A percentile compares a stretch with the other conserved stretches of the same genome.
These are phyloP conservation scores for Beauveria varroae DNA, from an alignment of 2,329 filamentous ascomycete genomes.

Conservation along the genomic window DNA sequence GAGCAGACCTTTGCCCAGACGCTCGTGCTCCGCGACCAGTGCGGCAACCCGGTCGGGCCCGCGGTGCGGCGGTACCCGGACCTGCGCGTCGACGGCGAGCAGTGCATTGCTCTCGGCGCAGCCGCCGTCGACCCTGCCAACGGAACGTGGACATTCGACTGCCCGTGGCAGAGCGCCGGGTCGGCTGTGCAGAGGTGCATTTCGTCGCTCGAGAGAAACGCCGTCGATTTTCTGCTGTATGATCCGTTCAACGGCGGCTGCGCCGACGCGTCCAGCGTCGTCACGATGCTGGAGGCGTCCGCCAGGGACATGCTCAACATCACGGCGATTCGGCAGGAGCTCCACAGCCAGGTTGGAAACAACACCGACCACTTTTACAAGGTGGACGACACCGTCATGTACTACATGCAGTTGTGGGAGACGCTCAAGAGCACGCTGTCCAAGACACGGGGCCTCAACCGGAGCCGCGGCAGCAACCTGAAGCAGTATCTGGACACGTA, in stretches of 20 bases:
- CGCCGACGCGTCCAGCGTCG: slow-evolving; percentile 26
- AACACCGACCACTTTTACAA: slow-evolving; percentile 15
- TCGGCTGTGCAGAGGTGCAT: slow-evolving; percentile 24
- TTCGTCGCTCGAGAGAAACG: slow-evolving; percentile 22
- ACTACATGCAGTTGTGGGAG: slow-evolving; percentile 24
- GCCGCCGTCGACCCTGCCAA: slow-evolving; percentile 20
- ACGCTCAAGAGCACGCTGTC: slow-evolving; percentile 26
- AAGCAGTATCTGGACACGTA: slow-evolving; percentile 26
- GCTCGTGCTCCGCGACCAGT: slow-evolving; percentile 29
- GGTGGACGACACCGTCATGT: slow-evolving; percentile 20
- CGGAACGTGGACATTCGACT: slow-evolving; percentile 29
- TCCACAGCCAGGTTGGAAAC: slow-evolving; percentile 20
- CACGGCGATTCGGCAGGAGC: slow-evolving; percentile 19
- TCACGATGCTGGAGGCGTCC: slow-evolving; percentile 24
- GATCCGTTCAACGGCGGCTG: slow-evolving; percentile 30
- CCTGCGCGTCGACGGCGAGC: slow-evolving; percentile 24
- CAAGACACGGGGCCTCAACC: slow-evolving; percentile 13
- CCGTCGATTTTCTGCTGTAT: slow-evolving; percentile 25
- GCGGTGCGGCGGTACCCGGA: slow-evolving; percentile 22
- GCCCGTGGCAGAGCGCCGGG: slow-evolving; percentile 26
- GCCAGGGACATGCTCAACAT: slow-evolving; percentile 23
- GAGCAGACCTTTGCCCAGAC: slow-evolving; percentile 22
- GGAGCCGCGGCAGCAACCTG: slow-evolving; percentile 19
- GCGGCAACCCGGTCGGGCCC: slow-evolving; percentile 21
- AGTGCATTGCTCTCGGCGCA: slow-evolving; percentile 22